phyloP scores from a whole-genome alignment of 176 grass and related monocot genomes.

The Secale cereale region DNA sequence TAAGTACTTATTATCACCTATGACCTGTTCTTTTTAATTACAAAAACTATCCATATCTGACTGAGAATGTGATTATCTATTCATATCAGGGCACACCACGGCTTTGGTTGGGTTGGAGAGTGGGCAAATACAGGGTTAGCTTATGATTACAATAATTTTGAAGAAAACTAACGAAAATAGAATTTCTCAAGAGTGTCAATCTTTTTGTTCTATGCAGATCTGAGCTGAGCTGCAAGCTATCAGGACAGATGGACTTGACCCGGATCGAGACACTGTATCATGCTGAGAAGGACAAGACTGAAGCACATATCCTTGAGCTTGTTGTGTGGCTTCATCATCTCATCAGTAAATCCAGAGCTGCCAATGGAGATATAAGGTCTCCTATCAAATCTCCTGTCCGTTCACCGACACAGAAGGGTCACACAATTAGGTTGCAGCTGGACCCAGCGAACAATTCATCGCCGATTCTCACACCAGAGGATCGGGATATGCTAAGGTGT shows the following conservation, averaged over 20 bases:
- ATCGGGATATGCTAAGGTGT: conserved; percentile 80
- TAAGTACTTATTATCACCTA: conserved; percentile 54
- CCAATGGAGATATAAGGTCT: conserved; percentile 61
- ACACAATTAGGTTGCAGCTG: conserved; percentile 21
- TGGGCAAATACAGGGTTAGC: conserved; percentile 96
- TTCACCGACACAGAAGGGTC: conserved; percentile 53
- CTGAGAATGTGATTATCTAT: conserved; percentile 29
- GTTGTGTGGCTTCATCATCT: conserved; percentile 91
- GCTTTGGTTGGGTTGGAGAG: conserved; percentile 98
- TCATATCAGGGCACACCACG: conserved; percentile 79
- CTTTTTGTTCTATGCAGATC: conserved; percentile 45
- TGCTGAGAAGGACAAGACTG: conserved; percentile 84
- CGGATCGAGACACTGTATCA: conserved; percentile 84
- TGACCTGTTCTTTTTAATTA: conserved; percentile 16
- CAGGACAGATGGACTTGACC: conserved; percentile 57
- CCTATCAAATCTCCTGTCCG: conserved; percentile 84
- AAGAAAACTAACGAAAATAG: conserved; percentile 12
- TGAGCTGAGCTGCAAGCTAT: conserved; percentile 55
- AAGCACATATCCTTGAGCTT: conserved; percentile 78
- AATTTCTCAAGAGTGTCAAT: background rate
- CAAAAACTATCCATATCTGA: conserved; percentile 16
- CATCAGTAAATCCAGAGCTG: conserved; percentile 64
- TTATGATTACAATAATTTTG: conserved; percentile 19
- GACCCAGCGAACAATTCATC: conserved; percentile 41
- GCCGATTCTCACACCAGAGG: conserved; percentile 69